A percentile compares a stretch with the other conserved stretches of the same genome.
phyloP scores from a whole-genome alignment of 2,329 filamentous ascomycete genomes.

The Penicillium sclerotigenum region DNA sequence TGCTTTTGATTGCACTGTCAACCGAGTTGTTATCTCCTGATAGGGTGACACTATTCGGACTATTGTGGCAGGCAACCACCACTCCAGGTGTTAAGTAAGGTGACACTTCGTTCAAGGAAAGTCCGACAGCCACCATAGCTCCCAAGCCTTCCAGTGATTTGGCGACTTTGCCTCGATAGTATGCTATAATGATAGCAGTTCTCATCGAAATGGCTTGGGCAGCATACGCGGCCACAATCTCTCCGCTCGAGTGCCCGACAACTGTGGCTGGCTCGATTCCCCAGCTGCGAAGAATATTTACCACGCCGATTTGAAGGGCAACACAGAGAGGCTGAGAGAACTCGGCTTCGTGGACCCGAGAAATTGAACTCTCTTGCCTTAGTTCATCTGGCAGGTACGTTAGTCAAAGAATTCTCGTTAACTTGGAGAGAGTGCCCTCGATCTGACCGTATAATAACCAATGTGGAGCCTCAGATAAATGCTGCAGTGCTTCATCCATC shows the following conservation, averaged over 20 bases:
- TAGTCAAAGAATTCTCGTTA: background rate
- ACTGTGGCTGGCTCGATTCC: slow-evolving; percentile 24
- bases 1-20: background rate
- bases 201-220: slow-evolving; percentile 20
- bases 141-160: slow-evolving; percentile 5
- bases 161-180: slow-evolving; percentile 19
- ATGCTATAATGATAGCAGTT: slow-evolving; percentile 21
- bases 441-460: slow-evolving; percentile 11
- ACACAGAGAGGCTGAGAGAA: slow-evolving; percentile 34
- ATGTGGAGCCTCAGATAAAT: background rate
- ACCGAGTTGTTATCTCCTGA: slow-evolving; percentile 18
- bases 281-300: slow-evolving; percentile 27
- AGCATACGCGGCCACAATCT: slow-evolving; percentile 39
- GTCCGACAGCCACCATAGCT: slow-evolving; percentile 26
- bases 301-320: slow-evolving; percentile 35
- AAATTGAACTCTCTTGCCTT: background rate
- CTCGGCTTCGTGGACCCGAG: slow-evolving; percentile 23
- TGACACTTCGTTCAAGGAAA: slow-evolving; percentile 10
- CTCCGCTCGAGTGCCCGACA: slow-evolving; percentile 37
- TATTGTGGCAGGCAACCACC: slow-evolving; percentile 27
- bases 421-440: background rate
- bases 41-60: slow-evolving; percentile 24
- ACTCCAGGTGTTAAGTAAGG: slow-evolving; percentile 16
- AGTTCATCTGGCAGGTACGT: background rate
- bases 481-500: slow-evolving; percentile 16